These are phyloP conservation scores for Fusarium hainanense DNA, from an alignment of 2,329 filamentous ascomycete species.

Conservation along the genomic window DNA sequence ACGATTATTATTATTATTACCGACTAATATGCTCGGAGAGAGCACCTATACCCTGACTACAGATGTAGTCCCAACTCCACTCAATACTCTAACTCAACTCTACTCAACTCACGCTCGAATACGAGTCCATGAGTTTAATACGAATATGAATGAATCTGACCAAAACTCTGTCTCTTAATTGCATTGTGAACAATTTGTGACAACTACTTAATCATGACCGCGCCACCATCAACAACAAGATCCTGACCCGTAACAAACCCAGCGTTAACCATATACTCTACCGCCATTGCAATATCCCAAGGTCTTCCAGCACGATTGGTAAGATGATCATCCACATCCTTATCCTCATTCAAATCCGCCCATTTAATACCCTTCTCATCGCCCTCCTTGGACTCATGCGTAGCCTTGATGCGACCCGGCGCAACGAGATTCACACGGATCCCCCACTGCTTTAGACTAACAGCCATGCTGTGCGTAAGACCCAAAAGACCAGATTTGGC, in stretches of 20 bases:
- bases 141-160: constrained; percentile 16
- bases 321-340: constrained; percentile 18
- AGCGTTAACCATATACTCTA: constrained; percentile 22
- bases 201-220: constrained; percentile 12
- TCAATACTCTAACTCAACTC: constrained; percentile 12
- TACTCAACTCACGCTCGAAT: constrained; percentile 9
- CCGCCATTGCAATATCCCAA: constrained; percentile 6
- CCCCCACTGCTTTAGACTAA: neutral
- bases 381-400: constrained; percentile 7
- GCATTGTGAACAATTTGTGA: neutral
- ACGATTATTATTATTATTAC: neutral
- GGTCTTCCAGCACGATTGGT: constrained; percentile 21
- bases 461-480: constrained; percentile 22
- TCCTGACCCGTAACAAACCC: constrained; percentile 24
- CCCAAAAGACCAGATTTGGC: constrained; percentile 9
- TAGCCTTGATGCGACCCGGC: constrained; percentile 8
- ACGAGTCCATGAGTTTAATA: constrained; percentile 30
- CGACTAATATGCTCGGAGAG: constrained; percentile 22
- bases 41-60: constrained; percentile 24
- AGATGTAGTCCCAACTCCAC: constrained; percentile 19
- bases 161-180: neutral
- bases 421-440: constrained; percentile 20
- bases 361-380: constrained; percentile 8
- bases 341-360: constrained; percentile 12
- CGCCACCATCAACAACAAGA: constrained; percentile 11